Percentiles rank a stretch among this genome's conserved stretches.
Evolutionary conservation across 192 early-diverging fungal genomes (phyloP).

Genomic region (Phlyctochytrium bullatum): DNA sequence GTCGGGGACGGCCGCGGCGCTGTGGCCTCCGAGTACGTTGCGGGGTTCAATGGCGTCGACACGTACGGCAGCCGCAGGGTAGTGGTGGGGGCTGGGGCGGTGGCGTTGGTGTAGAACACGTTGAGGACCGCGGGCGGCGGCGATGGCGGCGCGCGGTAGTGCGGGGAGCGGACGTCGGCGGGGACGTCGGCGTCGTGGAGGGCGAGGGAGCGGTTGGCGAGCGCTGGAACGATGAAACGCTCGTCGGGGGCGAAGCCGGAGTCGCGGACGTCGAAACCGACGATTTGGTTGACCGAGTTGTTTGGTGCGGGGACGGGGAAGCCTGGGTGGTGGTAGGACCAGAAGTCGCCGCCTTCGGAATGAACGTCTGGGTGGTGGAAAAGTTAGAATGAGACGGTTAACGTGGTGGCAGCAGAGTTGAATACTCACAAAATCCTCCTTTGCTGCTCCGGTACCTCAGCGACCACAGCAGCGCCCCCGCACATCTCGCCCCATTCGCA

Average conservation of each 20-base stretch:
- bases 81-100: not conserved
- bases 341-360: not conserved
- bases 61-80: not conserved
- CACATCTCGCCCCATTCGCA: not conserved
- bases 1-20: not conserved
- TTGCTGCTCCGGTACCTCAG: slow-evolving; percentile 35
- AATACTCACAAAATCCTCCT: slow-evolving; percentile 40
- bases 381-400: not conserved
- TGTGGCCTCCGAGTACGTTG: not conserved
- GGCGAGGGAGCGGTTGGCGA: not conserved
- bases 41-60: too few species aligned
- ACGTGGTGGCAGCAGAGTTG: not conserved
- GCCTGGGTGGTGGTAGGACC: slow-evolving; percentile 22
- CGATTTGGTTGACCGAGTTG: not conserved
- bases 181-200: not conserved
- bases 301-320: not conserved
- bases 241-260: not conserved
- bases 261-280: not conserved
- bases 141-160: not conserved
- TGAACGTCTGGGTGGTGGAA: not conserved
- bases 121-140: not conserved
- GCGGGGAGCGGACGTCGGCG: not conserved
- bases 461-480: slow-evolving; percentile 44
- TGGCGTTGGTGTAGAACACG: not conserved
- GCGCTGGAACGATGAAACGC: not conserved